Conservation (phyloP, 1,284 basidiomycete genomes). For the Tylopilus orsonianus region DNA sequence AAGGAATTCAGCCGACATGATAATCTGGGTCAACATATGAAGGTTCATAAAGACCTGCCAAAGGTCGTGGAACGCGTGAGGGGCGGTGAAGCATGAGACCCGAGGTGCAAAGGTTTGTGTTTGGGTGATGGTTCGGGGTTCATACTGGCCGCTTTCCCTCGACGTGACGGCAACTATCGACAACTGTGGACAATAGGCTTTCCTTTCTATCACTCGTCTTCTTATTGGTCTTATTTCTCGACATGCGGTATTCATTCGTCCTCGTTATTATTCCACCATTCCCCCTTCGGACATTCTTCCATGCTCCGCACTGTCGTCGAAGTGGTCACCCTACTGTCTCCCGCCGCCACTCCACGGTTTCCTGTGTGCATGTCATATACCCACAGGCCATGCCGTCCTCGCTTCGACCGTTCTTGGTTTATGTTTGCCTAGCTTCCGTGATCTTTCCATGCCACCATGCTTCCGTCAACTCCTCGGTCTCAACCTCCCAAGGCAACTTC, state of each 20-base stretch:
- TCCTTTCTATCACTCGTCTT: conserved; percentile 22
- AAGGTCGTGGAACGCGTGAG: conserved; percentile 30
- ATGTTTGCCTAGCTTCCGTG: conserved; percentile 22
- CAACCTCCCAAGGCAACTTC: conserved; percentile 19
- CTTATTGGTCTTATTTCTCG: conserved; percentile 31
- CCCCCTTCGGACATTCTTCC: conserved; percentile 28
- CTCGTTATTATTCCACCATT: conserved; percentile 24
- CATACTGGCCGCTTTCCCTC: conserved; percentile 15
- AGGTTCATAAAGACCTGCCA: conserved; percentile 50
- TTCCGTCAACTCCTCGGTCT: conserved; percentile 28
- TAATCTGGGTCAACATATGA: conserved; percentile 80
- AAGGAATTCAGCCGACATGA: conserved; percentile 86
- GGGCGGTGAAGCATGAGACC: conserved; percentile 25
- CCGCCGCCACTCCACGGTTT: conserved; percentile 10
- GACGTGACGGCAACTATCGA: conserved; percentile 28
- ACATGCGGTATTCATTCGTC: conserved; percentile 26
- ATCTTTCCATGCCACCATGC: conserved; percentile 27
- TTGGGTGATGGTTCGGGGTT: conserved; percentile 24
- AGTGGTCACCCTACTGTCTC: conserved; percentile 22
- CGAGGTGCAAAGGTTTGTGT: conserved; percentile 19
- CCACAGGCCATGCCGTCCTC: conserved; percentile 21
- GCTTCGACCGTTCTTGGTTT: conserved; percentile 20
- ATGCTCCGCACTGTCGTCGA: conserved; percentile 19
- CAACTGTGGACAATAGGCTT: conserved; percentile 27
- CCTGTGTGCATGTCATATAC: conserved; percentile 23